Evolutionary conservation across 2,329 filamentous ascomycete genomes (phyloP), one percentile per base, ranked within the genome.

Genomic region (Epichloe festucae): DNA sequence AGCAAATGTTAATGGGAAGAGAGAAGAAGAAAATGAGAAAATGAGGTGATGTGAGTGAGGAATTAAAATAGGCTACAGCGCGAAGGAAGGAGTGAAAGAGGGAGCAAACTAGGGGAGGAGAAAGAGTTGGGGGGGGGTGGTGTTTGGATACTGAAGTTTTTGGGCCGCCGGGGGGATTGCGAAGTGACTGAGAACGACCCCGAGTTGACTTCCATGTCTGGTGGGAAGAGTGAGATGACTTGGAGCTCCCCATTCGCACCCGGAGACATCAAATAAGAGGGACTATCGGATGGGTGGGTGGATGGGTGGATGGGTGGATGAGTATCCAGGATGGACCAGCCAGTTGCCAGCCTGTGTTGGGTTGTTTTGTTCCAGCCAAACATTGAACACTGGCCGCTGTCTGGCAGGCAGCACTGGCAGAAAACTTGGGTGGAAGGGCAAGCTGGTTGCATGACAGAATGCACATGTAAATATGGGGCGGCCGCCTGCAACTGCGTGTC

Each of bases 11-110:
- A 57, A 62, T 57, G 57, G 47, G 54, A 56, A 57, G 55, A 57
- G 50, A 53, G 57, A 58, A 55, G 47, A 59, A 56, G 52, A 53
- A 59, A 55, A 56, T 53, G 54, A 57, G 55, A 64, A 64, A 67
- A 57, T 64, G 51, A 46, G 41, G 48, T 44, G 43, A 27, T 53
- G 58, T 59, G 54, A 54, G 55, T 57, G 55, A 46, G 46, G 53
- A 50, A 59, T 50, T 52, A 51, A 31, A 31, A 51, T 47, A 50
- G 53, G 52, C 50, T 58, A 57, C 52, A 59, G 54, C 46, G 54
- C 59, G 58, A 57, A 58, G 57, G 56, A 62, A 59, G 58, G 59
- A 57, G 60, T 51, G 54, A 57, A 60, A 53, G 55, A 56, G 52
- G 47, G 52, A 56, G 54, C 53, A 54, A 57, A 52, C 52, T 52